A percentile compares a stretch with the other conserved stretches of the same genome.
Evolutionary conservation across 1,139 yeast genomes (phyloP).

Genomic region (Geotrichum carabidarum): DNA sequence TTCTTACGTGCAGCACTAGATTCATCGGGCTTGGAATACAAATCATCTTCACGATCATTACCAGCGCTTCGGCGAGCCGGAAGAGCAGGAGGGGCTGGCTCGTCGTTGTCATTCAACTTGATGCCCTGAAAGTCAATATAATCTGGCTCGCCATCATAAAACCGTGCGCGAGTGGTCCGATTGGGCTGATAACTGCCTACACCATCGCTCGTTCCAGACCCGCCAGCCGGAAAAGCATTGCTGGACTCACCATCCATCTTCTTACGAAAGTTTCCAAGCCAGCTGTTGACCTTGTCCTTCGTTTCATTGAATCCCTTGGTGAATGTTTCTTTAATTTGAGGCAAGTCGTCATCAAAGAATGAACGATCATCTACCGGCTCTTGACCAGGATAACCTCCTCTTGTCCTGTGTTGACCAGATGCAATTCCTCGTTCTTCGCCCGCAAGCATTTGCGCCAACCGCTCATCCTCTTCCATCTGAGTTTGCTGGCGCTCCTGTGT

Average conservation of each 20-base stretch:
- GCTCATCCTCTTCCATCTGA: conserved; percentile 41
- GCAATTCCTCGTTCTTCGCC: conserved; percentile 35
- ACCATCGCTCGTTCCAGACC: conserved; percentile 22
- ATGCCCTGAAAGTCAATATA: conserved; percentile 25
- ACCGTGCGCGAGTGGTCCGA: conserved; percentile 5
- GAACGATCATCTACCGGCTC: conserved; percentile 25
- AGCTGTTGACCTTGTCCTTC: conserved; percentile 65
- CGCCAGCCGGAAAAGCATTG: conserved; percentile 31
- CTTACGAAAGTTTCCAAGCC: conserved; percentile 73
- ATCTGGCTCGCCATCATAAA: conserved; percentile 19
- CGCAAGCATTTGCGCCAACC: conserved; percentile 74
- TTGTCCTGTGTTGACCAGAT: not conserved
- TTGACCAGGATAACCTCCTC: not conserved
- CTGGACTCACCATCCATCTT: conserved; percentile 34
- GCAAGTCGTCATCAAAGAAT: conserved; percentile 57
- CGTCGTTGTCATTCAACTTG: conserved; percentile 5
- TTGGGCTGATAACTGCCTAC: conserved; percentile 28
- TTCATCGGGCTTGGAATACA: not conserved
- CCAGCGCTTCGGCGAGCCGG: not conserved
- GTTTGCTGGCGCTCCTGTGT: not conserved
- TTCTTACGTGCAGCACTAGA: conserved; percentile 28
- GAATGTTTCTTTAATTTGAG: conserved; percentile 65
- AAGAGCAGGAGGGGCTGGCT: not conserved
- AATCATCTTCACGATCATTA: not conserved
- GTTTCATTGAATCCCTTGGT: conserved; percentile 82